These are phyloP conservation scores for Phytophthora palmivora DNA, from an alignment of 352 stramenopile species.

Conservation along the genomic window DNA sequence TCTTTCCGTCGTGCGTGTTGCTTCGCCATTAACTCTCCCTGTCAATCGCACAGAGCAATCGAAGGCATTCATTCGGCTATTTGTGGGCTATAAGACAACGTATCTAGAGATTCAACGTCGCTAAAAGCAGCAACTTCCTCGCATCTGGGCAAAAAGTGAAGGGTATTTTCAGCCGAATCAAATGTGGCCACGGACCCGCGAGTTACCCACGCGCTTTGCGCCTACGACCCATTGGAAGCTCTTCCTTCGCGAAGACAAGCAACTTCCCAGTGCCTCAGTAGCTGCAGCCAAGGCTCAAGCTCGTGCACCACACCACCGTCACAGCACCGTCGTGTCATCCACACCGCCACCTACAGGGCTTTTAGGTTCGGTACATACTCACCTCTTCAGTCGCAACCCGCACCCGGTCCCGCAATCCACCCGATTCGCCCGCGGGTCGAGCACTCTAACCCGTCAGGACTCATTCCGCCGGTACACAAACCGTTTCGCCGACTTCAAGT, in stretches of 20 bases:
- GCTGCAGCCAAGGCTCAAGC: conserved; percentile 18
- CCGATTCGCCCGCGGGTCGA: conserved; percentile 24
- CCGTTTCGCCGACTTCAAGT: conserved; percentile 37
- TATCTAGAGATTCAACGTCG: conserved; percentile 12
- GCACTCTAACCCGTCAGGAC: conserved; percentile 15
- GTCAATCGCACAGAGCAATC: conserved; percentile 7
- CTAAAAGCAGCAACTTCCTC: conserved; percentile 12
- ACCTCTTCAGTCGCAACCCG: conserved; percentile 14
- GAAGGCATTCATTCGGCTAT: conserved; percentile 26
- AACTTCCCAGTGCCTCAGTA: conserved; percentile 17
- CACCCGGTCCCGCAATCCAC: conserved; percentile 10
- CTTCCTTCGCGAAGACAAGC: conserved; percentile 35
- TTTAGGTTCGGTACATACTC: conserved; percentile 29
- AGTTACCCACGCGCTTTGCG: conserved; percentile 41
- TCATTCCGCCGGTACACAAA: conserved; percentile 26
- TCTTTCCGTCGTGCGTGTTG: conserved; percentile 19
- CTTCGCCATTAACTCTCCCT: conserved; percentile 13
- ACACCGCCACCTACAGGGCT: conserved; percentile 14
- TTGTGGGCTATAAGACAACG: conserved; percentile 17
- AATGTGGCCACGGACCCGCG: conserved; percentile 43
- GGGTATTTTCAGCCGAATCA: conserved; percentile 19
- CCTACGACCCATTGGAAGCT: conserved; percentile 38
- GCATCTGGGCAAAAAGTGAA: conserved; percentile 2
- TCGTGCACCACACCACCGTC: conserved; percentile 31
- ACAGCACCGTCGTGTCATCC: conserved; percentile 30